Percentiles rank a stretch among this genome's conserved stretches.
phyloP scores from a whole-genome alignment of 345 rosid genomes.

The Acer campestre region DNA sequence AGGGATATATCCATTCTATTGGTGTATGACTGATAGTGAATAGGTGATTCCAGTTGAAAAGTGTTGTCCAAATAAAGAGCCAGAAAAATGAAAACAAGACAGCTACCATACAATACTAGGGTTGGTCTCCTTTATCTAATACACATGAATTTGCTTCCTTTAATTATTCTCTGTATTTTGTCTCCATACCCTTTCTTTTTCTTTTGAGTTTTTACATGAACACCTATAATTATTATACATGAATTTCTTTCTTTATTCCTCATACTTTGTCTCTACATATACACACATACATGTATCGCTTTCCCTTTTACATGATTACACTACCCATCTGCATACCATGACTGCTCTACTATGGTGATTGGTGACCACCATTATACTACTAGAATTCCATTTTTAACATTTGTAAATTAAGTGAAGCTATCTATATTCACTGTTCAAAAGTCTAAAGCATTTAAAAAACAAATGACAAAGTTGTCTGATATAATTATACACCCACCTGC shows the following conservation, averaged over 20 bases:
- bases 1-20: not conserved
- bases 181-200: not conserved
- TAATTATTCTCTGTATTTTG: not conserved
- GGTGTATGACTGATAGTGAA: conserved; percentile 2
- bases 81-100: not conserved
- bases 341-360: not conserved
- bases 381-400: too few species aligned
- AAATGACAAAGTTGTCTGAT: too few species aligned
- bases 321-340: not conserved
- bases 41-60: not conserved
- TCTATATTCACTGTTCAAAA: too few species aligned
- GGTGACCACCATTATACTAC: too few species aligned
- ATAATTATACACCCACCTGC: too few species aligned
- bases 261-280: conserved; percentile 16
- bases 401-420: too few species aligned
- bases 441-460: too few species aligned
- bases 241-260: conserved; percentile 35
- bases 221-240: not conserved
- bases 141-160: not conserved
- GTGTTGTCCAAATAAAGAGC: not conserved
- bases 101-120: not conserved
- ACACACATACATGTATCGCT: not conserved
- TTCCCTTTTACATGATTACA: not conserved
- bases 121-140: not conserved
- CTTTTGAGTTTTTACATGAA: not conserved